Evolutionary conservation across 148 eudicot species (phyloP).

Genomic region (Vaccinium macrocarpon): DNA sequence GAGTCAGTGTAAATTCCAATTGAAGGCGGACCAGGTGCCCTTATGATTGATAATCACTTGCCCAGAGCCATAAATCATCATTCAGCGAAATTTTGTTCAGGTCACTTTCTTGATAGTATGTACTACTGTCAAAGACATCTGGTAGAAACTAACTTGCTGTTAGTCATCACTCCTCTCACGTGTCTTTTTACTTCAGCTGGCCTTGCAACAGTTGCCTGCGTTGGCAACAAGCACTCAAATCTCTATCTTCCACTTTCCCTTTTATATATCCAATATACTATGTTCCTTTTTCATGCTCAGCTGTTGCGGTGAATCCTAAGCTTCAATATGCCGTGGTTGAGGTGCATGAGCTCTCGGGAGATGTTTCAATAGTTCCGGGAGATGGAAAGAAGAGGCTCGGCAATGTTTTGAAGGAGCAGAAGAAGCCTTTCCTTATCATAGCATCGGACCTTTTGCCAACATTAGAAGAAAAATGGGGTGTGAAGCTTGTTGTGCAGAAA

Average conservation of each 20-base stretch:
- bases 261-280: not conserved
- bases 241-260: slow-evolving; percentile 2
- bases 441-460: slow-evolving; percentile 80
- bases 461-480: slow-evolving; percentile 85
- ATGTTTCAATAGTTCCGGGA: slow-evolving; percentile 41
- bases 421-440: slow-evolving; percentile 56
- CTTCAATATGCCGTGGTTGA: slow-evolving; percentile 83
- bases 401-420: slow-evolving; percentile 42
- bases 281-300: slow-evolving; percentile 39
- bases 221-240: slow-evolving; percentile 9
- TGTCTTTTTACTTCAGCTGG: not conserved
- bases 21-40: too few relatives aligned
- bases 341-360: slow-evolving; percentile 38
- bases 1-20: too few relatives aligned
- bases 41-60: not conserved
- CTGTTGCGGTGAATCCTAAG: slow-evolving; percentile 92
- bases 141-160: not conserved
- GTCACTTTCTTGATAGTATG: not conserved
- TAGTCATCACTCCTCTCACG: not conserved
- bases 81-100: not conserved
- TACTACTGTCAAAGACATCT: not conserved
- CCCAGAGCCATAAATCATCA: not conserved
- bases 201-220: not conserved
- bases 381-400: slow-evolving; percentile 54
- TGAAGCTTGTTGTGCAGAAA: slow-evolving; percentile 66